These are phyloP conservation scores for Parmales sp. DNA, from an alignment of 108 stramenopile genomes.

Conservation along the genomic window DNA sequence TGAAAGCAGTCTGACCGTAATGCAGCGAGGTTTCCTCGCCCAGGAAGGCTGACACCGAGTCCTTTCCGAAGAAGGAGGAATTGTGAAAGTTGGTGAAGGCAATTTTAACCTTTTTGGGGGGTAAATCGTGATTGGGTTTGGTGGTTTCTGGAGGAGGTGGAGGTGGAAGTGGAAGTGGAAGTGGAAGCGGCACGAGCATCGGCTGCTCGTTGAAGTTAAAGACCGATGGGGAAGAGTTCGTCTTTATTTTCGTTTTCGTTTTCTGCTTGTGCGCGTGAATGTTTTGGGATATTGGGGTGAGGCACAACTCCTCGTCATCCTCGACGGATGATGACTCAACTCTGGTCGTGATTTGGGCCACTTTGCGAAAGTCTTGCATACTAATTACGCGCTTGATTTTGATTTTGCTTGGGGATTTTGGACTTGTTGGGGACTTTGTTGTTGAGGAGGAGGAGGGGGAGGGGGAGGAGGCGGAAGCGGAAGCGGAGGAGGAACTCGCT, in stretches of 20 bases:
- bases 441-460: no score
- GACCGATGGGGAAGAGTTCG: no score
- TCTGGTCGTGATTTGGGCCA: background rate
- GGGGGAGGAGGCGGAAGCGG: no score
- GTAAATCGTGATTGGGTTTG: background rate
- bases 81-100: conserved; percentile 72
- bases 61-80: conserved; percentile 38
- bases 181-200: background rate
- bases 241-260: no score
- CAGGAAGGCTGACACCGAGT: conserved; percentile 56
- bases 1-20: background rate
- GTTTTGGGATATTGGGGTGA: background rate
- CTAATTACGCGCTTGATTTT: no score
- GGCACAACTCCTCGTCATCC: background rate
- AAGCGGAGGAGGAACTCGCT: no score
- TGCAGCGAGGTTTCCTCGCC: conserved; percentile 56
- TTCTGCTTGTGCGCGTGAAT: background rate
- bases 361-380: no score
- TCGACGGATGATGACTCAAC: background rate
- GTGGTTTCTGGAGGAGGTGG: background rate
- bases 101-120: conserved; percentile 41
- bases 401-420: no score
- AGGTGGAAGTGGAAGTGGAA: background rate
- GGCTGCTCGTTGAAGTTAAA: no score
- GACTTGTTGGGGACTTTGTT: no score